Conservation (phyloP, 805 yeast genomes). For the Pichia occidentalis region DNA sequence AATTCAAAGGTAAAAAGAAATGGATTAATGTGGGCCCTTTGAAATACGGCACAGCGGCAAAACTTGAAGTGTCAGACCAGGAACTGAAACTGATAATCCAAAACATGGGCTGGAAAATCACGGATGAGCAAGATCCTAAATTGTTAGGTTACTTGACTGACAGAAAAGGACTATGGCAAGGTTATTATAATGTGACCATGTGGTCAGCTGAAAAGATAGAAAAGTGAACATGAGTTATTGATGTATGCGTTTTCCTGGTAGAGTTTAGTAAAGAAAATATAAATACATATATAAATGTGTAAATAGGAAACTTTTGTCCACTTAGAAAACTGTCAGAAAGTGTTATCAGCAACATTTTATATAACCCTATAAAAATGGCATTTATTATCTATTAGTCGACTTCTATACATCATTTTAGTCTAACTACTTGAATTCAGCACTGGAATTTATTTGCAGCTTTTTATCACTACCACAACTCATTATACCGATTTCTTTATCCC, state of each 20-base stretch:
- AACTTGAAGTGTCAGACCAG: conserved; percentile 65
- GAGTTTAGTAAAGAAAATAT: too few relatives aligned
- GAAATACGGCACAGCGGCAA: conserved; percentile 82
- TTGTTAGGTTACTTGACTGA: conserved; percentile 65
- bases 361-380: too few relatives aligned
- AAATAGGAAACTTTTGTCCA: background rate
- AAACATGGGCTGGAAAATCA: conserved; percentile 57
- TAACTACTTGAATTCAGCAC: conserved; percentile 22
- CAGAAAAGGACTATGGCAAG: conserved; percentile 63
- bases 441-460: conserved; percentile 71
- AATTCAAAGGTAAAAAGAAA: conserved; percentile 33
- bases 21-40: conserved; percentile 95
- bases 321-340: too few relatives aligned
- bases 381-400: too few relatives aligned
- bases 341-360: too few relatives aligned
- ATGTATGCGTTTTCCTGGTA: too few relatives aligned
- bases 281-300: conserved; percentile 1
- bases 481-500: conserved; percentile 77
- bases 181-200: conserved; percentile 61
- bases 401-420: too few relatives aligned
- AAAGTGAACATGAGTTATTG: background rate
- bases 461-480: conserved; percentile 94
- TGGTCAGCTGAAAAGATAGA: conserved; percentile 42
- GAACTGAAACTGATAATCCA: conserved; percentile 53
- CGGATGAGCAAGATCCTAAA: conserved; percentile 30